These are phyloP conservation scores for Apophysomyces elegans DNA, from an alignment of 371 early-diverging fungal genomes.

Conservation along the genomic window DNA sequence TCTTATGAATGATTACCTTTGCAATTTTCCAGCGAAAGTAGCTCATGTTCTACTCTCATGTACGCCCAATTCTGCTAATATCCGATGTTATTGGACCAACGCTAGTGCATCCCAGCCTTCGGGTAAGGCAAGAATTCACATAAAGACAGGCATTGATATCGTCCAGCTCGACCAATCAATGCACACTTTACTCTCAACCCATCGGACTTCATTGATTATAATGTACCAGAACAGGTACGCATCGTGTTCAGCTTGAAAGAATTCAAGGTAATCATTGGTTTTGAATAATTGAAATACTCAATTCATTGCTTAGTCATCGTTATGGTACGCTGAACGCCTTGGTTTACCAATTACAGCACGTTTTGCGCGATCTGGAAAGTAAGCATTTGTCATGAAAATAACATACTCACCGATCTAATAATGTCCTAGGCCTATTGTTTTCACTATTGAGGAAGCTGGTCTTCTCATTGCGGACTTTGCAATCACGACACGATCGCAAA, in stretches of 20 bases:
- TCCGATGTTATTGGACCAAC: constrained; percentile 17
- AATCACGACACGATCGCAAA: constrained; percentile 16
- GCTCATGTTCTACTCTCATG: constrained; percentile 19
- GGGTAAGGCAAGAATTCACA: not conserved
- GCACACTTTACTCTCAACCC: constrained; percentile 23
- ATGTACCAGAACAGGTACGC: constrained; percentile 14
- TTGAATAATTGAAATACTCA: not conserved
- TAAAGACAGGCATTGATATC: too few species aligned
- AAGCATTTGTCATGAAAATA: constrained; percentile 8
- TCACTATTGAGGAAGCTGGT: constrained; percentile 14
- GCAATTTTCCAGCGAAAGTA: constrained; percentile 18
- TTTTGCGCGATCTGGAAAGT: constrained; percentile 26
- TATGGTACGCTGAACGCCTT: constrained; percentile 18
- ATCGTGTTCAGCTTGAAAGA: constrained; percentile 24
- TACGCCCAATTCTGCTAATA: constrained; percentile 17
- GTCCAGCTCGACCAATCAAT: constrained; percentile 16
- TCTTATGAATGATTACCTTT: constrained; percentile 18
- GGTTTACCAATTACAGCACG: constrained; percentile 12
- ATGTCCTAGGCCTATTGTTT: constrained; percentile 16
- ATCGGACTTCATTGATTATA: constrained; percentile 19
- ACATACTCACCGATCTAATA: not conserved
- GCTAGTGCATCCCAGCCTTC: not conserved
- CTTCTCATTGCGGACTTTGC: constrained; percentile 26
- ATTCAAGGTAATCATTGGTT: constrained; percentile 16
- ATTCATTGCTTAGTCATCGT: constrained; percentile 17